A percentile compares a stretch with the other conserved stretches of the same genome.
Evolutionary conservation across 1,284 basidiomycete genomes (phyloP).

Genomic region (Fistulinella staudtii): DNA sequence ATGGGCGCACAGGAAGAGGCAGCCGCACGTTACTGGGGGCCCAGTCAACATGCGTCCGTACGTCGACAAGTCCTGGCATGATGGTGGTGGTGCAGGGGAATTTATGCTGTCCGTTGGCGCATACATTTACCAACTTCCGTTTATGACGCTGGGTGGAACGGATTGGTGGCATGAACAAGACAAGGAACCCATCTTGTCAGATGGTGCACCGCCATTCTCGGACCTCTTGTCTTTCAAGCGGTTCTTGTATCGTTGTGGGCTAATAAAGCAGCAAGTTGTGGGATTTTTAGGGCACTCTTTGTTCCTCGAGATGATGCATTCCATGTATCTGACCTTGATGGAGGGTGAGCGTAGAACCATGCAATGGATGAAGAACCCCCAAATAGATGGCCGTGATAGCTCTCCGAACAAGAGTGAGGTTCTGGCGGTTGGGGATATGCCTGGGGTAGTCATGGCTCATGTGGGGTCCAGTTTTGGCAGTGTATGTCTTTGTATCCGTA

Average conservation of each 20-base stretch:
- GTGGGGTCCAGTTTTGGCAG: background rate
- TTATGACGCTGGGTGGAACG: slow-evolving; percentile 43
- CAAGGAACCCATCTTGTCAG: slow-evolving; percentile 20
- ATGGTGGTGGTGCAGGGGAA: slow-evolving; percentile 42
- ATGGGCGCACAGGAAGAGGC: no score
- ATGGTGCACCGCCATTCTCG: slow-evolving; percentile 38
- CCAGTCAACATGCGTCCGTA: slow-evolving; percentile 53
- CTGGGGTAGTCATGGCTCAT: slow-evolving; percentile 2
- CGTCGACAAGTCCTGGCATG: slow-evolving; percentile 46
- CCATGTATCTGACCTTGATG: slow-evolving; percentile 27
- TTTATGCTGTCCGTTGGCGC: slow-evolving; percentile 44
- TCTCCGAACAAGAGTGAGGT: background rate
- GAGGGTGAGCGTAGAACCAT: slow-evolving; percentile 23
- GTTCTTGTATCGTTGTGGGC: slow-evolving; percentile 43
- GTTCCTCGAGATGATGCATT: slow-evolving; percentile 43
- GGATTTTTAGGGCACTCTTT: slow-evolving; percentile 42
- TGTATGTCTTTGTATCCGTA: background rate
- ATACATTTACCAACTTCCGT: slow-evolving; percentile 44
- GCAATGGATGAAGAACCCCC: slow-evolving; percentile 12
- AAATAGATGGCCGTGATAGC: no score
- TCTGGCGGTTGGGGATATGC: slow-evolving; percentile 6
- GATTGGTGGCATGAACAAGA: background rate
- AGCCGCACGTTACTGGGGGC: slow-evolving; percentile 44
- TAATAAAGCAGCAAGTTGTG: slow-evolving; percentile 38
- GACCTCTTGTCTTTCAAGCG: slow-evolving; percentile 42